Evolutionary conservation across 2,329 filamentous ascomycete species (phyloP).

Genomic region (Neonectria punicea): DNA sequence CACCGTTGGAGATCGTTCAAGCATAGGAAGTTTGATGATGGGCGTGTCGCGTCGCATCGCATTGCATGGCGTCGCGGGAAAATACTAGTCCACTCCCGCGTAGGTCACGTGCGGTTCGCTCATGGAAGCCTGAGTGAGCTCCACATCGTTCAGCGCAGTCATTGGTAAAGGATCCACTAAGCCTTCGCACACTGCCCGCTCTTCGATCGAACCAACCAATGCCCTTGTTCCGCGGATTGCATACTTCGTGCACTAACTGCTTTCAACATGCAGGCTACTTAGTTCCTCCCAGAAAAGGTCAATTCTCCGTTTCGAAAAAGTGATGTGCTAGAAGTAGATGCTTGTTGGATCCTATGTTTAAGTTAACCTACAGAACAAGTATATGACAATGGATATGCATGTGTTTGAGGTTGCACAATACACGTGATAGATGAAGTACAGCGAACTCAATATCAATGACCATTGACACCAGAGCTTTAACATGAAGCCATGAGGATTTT

Average conservation of each 20-base stretch:
- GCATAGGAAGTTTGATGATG: conserved; percentile 14
- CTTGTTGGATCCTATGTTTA: not conserved
- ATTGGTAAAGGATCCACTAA: no score
- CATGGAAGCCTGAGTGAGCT: no score
- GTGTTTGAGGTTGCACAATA: not conserved
- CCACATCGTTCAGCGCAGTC: no score
- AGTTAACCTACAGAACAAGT: not conserved
- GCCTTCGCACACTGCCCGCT: no score
- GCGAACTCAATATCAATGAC: not conserved
- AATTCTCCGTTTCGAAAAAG: not conserved
- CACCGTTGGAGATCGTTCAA: conserved; percentile 14
- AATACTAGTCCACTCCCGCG: conserved; percentile 23
- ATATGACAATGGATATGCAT: not conserved
- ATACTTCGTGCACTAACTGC: no score
- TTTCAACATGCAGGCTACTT: not conserved
- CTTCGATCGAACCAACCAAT: no score
- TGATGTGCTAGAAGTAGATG: no score
- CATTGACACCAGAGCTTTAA: not conserved
- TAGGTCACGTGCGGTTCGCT: conserved; percentile 33
- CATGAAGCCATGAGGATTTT: not conserved
- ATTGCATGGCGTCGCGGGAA: conserved; percentile 27
- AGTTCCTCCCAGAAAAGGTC: no score
- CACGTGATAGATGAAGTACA: not conserved
- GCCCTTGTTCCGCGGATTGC: no score
- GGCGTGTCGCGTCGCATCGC: conserved; percentile 44